Evolutionary conservation across 2,329 filamentous ascomycete genomes (phyloP), one percentile per base, ranked within the genome.

Genomic region (Arthrobotrys conoides): DNA sequence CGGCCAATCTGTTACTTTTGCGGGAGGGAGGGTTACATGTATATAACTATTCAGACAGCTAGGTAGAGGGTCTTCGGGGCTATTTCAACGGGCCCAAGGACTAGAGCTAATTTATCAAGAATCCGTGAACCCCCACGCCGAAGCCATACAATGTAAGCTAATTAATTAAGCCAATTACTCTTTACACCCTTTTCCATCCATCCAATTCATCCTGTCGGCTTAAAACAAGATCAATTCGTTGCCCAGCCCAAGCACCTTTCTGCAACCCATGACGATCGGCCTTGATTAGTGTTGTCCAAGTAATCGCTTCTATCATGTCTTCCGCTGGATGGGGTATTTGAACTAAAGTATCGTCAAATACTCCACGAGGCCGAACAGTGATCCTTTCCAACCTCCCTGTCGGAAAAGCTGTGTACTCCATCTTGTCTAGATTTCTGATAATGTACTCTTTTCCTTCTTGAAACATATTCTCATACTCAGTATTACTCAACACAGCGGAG

Each of bases 391-490:
- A 8, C 49, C 14, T 61, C 8, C 55, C 71, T 0, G 64, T 53
- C 9, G 71, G 71, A n/a, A 75, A 75, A 6, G 18, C 5, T 10
- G 68, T 10, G 33, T 67, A 75, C 38, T 67, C 64, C 22, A 12
- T 68, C 20, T 75, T 67, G 6, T 75, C 71, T 5, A 75, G n/a
- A 36, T 75, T 75, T 22, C 71, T 68, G 10, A 75, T 14, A 10
- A 75, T 24, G 33, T 75, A 75, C 1, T 33, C 36, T 24, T 55
- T 46, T 4, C 55, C 64, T 16, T 41, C 12, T 38, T 18, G 27
- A 68, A 75, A 75, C 71, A 75, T 75, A 16, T 75, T 75, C 30
- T 67, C 49, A 18, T 75, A 67, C 24, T 75, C 71, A 2, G 38
- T 51, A 38, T 75, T 75, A 12, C 24, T 33, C 5, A 75, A 53